Conservation (phyloP, 768 basidiomycete genomes). For the Brasilioporus rufonigricans region DNA sequence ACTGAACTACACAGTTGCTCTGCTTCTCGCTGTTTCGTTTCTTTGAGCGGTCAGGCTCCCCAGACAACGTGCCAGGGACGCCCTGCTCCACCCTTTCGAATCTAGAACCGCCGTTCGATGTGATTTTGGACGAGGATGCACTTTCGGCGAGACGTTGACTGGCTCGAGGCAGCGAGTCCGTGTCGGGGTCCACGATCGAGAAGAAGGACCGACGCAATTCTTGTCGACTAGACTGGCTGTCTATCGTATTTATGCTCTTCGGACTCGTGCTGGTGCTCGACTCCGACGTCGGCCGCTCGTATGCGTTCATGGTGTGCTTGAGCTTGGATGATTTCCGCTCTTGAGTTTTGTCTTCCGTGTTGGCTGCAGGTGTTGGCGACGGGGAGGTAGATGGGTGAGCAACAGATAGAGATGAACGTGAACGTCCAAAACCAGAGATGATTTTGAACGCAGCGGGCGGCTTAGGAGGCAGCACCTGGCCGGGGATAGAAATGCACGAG, state of each 20-base stretch:
- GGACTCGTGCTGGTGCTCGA: conserved; percentile 57
- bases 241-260: conserved; percentile 58
- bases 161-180: conserved; percentile 17
- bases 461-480: conserved; percentile 30
- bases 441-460: conserved; percentile 65
- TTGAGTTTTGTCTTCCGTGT: conserved; percentile 19
- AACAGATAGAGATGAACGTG: conserved; percentile 55
- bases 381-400: conserved; percentile 33
- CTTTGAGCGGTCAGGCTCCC: conserved; percentile 24
- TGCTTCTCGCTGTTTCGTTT: conserved; percentile 29
- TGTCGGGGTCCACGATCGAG: conserved; percentile 30
- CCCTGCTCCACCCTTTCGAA: conserved; percentile 9
- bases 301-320: conserved; percentile 34
- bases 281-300: conserved; percentile 55
- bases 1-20: conserved; percentile 28
- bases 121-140: conserved; percentile 12
- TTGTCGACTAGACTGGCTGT: conserved; percentile 41
- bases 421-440: conserved; percentile 61
- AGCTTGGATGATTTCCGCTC: conserved; percentile 37
- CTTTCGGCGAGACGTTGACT: conserved; percentile 22
- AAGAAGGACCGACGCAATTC: conserved; percentile 38
- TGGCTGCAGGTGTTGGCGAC: conserved; percentile 26
- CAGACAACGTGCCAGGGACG: conserved; percentile 4
- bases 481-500: conserved; percentile 26
- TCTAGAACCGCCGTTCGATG: conserved; percentile 6